Conservation (phyloP, 495 filamentous ascomycete genomes). For the Neurospora tetrasperma region DNA sequence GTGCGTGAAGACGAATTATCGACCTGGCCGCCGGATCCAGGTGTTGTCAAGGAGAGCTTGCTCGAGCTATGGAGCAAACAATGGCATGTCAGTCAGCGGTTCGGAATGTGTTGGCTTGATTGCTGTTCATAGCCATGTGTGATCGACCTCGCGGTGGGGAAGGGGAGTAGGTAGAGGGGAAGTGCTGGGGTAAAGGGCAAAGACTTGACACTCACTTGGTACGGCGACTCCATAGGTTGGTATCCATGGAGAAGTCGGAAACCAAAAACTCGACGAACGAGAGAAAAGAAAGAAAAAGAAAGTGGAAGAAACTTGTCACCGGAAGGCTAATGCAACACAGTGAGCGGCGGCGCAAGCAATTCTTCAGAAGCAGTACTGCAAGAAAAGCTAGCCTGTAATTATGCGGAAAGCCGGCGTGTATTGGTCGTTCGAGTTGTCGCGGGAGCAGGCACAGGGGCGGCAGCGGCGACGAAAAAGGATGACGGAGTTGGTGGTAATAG, state of each 20-base stretch:
- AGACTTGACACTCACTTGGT: conserved; percentile 59
- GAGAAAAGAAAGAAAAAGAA: conserved; percentile 4
- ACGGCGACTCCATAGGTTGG: conserved; percentile 74
- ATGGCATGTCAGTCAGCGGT: conserved; percentile 6
- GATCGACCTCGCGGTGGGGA: not conserved
- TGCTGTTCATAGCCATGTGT: not conserved
- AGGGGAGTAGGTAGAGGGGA: conserved; percentile 1
- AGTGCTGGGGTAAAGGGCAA: not conserved
- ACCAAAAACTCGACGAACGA: conserved; percentile 17
- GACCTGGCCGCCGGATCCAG: conserved; percentile 42
- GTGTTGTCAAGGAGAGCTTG: conserved; percentile 84
- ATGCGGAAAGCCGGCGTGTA: not conserved
- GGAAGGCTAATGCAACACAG: conserved; percentile 1
- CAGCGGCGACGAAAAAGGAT: not conserved
- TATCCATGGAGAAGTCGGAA: conserved; percentile 30
- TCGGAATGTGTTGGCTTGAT: not conserved
- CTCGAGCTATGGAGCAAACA: conserved; percentile 46
- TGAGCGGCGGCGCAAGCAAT: not conserved
- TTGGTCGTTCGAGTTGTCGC: not conserved
- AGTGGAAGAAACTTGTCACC: conserved; percentile 3
- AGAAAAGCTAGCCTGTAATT: not conserved
- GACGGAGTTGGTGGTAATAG: not conserved
- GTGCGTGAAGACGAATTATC: conserved; percentile 61
- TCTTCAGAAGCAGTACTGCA: not conserved
- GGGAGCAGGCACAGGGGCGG: not conserved